Evolutionary conservation across 2,329 filamentous ascomycete genomes (phyloP), one percentile per base, ranked within the genome.

Genomic region (Sporothrix brasiliensis): DNA sequence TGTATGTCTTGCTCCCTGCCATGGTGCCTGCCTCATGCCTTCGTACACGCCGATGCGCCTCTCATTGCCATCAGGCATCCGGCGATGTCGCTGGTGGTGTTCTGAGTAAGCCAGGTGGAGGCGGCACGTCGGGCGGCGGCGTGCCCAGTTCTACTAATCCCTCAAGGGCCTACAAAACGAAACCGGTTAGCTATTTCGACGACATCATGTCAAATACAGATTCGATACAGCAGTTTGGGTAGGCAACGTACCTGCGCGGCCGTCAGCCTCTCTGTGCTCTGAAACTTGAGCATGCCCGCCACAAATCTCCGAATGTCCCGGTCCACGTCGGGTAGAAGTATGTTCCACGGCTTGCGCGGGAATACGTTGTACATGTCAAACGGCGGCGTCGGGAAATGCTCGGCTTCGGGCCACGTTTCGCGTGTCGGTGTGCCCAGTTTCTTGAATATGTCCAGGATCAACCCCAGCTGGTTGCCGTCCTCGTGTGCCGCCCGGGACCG

Each of bases 391-490:
- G 80, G 83, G 76, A 96, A 91, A 0, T 77, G 77, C 13, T 80
- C 80, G 5, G 92, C 91, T 79, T 94, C 92, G 2, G 95, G 95
- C 95, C 95, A 99, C 0, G 83, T 88, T 68, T 89, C 83, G n/a
- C 84, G 80, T 58, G 91, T 91, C 0, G 95, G 95, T 1, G 94
- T 97, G 1, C 96, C 96, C 7, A 99, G 80, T 0, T 91, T 96
- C 80, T 92, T 90, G 81, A 99, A 98, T 49, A 98, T 94, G 76
- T 93, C 97, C 68, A 94, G 85, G 70, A 99, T 94, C 67, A 99
- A 83, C 0, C 92, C 92, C 52, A 99, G 84, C 80, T 99, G 95
- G 77, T 92, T 98, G 0, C 96, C 95, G 67, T 98, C 86, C 75
- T 97, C 92, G 72, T 87, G 83, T 0, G 82, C 83, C 2, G 85